Conservation (phyloP, 192 early-diverging fungal genomes). For the Phycomyces nitens region DNA sequence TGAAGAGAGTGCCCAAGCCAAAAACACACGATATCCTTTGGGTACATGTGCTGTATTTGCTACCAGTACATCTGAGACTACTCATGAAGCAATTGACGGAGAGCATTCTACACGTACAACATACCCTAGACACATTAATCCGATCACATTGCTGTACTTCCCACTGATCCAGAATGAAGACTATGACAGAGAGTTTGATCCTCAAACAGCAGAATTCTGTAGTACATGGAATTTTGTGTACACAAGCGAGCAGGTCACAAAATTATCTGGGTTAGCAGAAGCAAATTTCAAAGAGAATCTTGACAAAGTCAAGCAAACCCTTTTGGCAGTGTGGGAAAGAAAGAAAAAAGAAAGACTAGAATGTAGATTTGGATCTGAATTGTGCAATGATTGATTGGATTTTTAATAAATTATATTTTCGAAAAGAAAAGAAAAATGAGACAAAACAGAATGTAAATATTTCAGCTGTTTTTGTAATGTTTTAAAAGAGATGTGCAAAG, state of each 20-base stretch:
- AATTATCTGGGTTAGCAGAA: slow-evolving; percentile 54
- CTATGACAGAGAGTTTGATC: slow-evolving; percentile 52
- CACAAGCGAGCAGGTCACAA: slow-evolving; percentile 57
- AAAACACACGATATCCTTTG: slow-evolving; percentile 35
- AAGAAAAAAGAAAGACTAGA: slow-evolving; percentile 34
- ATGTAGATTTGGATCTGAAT: too few species aligned
- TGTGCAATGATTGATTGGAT: too few species aligned
- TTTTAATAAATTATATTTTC: too few species aligned
- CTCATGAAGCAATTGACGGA: not conserved
- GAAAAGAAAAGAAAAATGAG: too few species aligned
- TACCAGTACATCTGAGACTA: slow-evolving; percentile 30
- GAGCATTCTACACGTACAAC: not conserved
- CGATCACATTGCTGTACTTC: slow-evolving; percentile 55
- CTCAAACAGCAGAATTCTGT: slow-evolving; percentile 56
- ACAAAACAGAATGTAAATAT: too few species aligned
- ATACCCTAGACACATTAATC: slow-evolving; percentile 22
- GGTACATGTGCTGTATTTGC: slow-evolving; percentile 48
- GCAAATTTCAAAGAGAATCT: slow-evolving; percentile 49
- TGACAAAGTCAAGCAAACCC: slow-evolving; percentile 41
- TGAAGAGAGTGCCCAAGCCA: slow-evolving; percentile 20
- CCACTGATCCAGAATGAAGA: slow-evolving; percentile 59
- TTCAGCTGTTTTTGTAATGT: too few species aligned
- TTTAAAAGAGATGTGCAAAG: not conserved
- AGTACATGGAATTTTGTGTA: slow-evolving; percentile 67
- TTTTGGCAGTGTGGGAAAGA: slow-evolving; percentile 43